Conservation (phyloP, 148 eudicot genomes). For the Euryodendron excelsum region DNA sequence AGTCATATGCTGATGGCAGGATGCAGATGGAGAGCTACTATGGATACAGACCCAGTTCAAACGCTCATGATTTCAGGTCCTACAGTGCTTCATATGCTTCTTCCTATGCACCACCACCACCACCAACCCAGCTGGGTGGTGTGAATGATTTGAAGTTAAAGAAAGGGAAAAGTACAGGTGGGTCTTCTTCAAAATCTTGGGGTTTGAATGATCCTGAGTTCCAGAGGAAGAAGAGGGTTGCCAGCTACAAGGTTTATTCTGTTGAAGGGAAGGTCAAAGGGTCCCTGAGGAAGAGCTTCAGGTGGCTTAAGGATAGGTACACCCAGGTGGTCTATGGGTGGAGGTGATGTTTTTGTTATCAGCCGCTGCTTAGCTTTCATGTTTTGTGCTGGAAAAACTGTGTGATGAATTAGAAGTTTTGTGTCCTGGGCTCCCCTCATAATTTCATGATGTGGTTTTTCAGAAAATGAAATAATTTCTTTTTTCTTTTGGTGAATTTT, state of each 20-base stretch:
- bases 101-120: conserved; percentile 11
- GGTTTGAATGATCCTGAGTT: conserved; percentile 66
- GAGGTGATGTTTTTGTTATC: conserved; percentile 23
- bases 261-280: conserved; percentile 84
- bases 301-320: conserved; percentile 59
- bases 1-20: conserved; percentile 24
- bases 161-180: conserved; percentile 37
- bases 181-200: conserved; percentile 34
- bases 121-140: conserved; percentile 6
- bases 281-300: conserved; percentile 64
- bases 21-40: conserved; percentile 55
- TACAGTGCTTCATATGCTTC: conserved; percentile 36
- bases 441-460: conserved; percentile 7
- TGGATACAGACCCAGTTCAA: conserved; percentile 15
- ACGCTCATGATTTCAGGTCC: conserved; percentile 36
- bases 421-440: background rate
- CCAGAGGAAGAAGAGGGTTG: conserved; percentile 83
- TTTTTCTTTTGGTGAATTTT: background rate
- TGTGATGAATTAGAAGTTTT: background rate
- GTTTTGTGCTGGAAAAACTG: conserved; percentile 3
- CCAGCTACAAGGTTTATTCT: conserved; percentile 62
- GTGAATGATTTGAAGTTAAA: conserved; percentile 38
- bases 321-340: conserved; percentile 44
- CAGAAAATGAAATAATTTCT: background rate
- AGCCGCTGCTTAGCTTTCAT: background rate